Base-by-base conservation (phyloP, 2,329 filamentous ascomycete genomes). In the Colletotrichum musae region DNA sequence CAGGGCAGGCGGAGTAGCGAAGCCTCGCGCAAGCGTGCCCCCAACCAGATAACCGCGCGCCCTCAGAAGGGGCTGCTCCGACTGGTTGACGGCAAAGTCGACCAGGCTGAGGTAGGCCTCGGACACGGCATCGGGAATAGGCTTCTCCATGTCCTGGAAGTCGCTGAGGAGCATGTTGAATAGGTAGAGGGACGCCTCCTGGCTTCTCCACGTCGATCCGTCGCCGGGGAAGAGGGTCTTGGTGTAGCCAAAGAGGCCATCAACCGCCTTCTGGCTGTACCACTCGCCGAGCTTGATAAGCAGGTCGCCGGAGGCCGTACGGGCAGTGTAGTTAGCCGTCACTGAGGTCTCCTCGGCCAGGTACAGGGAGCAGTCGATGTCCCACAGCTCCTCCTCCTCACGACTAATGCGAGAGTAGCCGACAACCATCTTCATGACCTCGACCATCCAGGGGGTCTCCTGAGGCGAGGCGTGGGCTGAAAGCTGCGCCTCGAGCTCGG, bases 321-420 rank as follows among this genome's bases (percentile, higher is more conserved):
- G 91, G 15, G 96, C 93, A 0, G 96, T 98, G 82, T 98, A 99
- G 80, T 98, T 98, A 39, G 95, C 93, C 13, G 94, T 97, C 18
- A 98, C 93, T 2, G 94, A 95, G 2, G 94, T 95, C 82, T 98
- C 95, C 80, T 99, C 96, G 1, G 94, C 95, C 54, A 99, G 86
- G 80, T 97, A 99, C 2, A 99, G 88, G 68, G 97, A 98, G 73
- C 97, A 93, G 79, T 99, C 96, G 71, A 98, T 94, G 74, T 98
- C 94, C 96, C 96, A 99, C 10, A 99, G 83, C 7, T 93, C 94
- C 81, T 98, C 94, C 77, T 98, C 96, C 79, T 99, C 96, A 32
- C 90, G 91, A 2, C 93, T 95, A 74, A 99, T 97, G 73, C 95
- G 94, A 13, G 94, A 92, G 80, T 97, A 98, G 1, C 91, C 90